Evolutionary conservation across 1,139 yeast genomes (phyloP), one percentile per base, ranked within the genome.

Genomic region (Scheffersomyces titani): DNA sequence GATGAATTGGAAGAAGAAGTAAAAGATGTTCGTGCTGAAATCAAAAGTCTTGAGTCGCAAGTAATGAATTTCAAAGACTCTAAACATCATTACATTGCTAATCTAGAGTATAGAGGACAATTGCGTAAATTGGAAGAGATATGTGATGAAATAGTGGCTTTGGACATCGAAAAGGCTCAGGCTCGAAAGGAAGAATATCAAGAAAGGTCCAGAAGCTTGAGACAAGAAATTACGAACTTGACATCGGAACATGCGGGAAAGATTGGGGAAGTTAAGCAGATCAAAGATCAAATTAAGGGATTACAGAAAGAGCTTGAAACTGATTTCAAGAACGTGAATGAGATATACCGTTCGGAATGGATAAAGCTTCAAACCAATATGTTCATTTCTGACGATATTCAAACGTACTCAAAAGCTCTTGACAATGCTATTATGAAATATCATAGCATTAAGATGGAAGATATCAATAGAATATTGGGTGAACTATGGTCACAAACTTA

Each of bases 401-500:
- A 82, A 20, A 89, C 90, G 1, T 92, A 92, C 67, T 84, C 92
- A 13, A 90, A 87, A 64, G 97, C 97, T 0, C 78, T 96, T 53
- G 99, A 96, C 66, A 86, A 86, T 63, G 97, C 98, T 0, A 93
- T 96, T 53, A 93, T 96, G 97, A 88, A 88, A 65, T 94, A 87
- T 68, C 99, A 96, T 70, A 83, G 92, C 57, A 77, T 89, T 59
- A 96, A 96, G 70, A 96, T 96, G 99, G 86, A 86, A 63, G 97
- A 93, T 65, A 92, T 94, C 65, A 96, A 96, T 71, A 80, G 90
- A 59, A 90, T 92, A 40, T 79, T 96, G 53, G 94, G 90, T 65
- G 98, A 92, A 65, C 74, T 94, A 50, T 96, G 99, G 99, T 90
- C 92, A 59, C 86, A 86, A 55, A 94, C 99, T 0, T 96, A 96